phyloP scores from a whole-genome alignment of 495 filamentous ascomycete species.

The Hyaloscypha variabilis region DNA sequence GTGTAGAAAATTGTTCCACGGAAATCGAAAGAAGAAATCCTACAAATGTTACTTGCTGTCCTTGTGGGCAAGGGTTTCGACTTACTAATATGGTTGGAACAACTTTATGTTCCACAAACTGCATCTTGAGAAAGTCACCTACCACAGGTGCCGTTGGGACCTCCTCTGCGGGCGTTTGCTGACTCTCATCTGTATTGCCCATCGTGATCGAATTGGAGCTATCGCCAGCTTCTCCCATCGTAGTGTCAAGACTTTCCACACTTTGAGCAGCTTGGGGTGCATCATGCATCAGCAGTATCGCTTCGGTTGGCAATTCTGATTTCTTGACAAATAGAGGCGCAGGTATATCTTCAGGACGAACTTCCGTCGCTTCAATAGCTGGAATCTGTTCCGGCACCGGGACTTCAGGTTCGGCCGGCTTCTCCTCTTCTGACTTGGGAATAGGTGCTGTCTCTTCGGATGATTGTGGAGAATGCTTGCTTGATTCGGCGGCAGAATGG shows the following conservation, averaged over 20 bases:
- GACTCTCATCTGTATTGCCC: constrained; percentile 25
- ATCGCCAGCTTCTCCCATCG: constrained; percentile 31
- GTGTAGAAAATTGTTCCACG: constrained; percentile 99
- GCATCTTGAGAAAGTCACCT: constrained; percentile 95
- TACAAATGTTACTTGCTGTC: constrained; percentile 34
- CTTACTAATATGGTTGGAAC: constrained; percentile 94
- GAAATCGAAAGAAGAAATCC: constrained; percentile 98
- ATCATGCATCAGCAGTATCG: not conserved
- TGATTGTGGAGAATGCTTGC: constrained; percentile 19
- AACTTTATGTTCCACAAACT: constrained; percentile 91
- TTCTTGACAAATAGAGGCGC: constrained; percentile 62
- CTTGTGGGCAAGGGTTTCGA: constrained; percentile 16
- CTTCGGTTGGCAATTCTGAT: constrained; percentile 9
- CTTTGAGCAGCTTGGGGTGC: constrained; percentile 19
- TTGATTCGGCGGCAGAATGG: not conserved
- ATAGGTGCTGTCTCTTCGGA: constrained; percentile 9
- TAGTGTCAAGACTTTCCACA: constrained; percentile 33
- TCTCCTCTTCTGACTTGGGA: not conserved
- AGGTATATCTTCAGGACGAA: constrained; percentile 66
- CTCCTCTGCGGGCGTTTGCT: constrained; percentile 24
- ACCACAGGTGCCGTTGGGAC: constrained; percentile 74
- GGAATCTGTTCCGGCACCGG: not conserved
- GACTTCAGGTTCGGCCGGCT: not conserved
- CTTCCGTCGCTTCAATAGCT: not conserved
- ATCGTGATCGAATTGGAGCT: constrained; percentile 33